Percentiles rank a stretch among this genome's conserved stretches.
Conservation (phyloP, 2,329 filamentous ascomycete genomes). For the Fusarium sp. region DNA sequence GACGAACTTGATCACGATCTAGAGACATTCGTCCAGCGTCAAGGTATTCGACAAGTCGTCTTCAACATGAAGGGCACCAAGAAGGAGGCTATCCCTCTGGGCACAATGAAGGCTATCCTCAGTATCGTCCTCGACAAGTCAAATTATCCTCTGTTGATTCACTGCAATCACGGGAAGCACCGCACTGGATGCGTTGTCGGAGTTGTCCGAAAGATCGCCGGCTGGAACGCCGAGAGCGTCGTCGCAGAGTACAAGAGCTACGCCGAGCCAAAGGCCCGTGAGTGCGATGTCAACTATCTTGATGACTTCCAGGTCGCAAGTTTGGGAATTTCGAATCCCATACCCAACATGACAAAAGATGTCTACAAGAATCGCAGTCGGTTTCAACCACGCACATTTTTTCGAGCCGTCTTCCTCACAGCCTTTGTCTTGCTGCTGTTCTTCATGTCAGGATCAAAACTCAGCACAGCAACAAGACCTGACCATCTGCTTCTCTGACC, state of each 20-base stretch:
- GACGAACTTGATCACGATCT: conserved; percentile 63
- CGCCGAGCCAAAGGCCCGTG: conserved; percentile 66
- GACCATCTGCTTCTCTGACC: conserved; percentile 23
- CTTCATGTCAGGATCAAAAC: conserved; percentile 49
- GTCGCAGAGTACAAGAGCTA: conserved; percentile 78
- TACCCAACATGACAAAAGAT: not conserved
- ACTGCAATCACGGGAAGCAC: conserved; percentile 96
- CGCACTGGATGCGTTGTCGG: conserved; percentile 90
- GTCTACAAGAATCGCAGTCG: conserved; percentile 26
- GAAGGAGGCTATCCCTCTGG: conserved; percentile 72
- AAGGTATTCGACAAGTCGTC: conserved; percentile 75
- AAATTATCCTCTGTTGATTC: conserved; percentile 84
- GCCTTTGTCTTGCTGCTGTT: conserved; percentile 54
- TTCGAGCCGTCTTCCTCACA: conserved; percentile 54
- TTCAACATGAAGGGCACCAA: conserved; percentile 91
- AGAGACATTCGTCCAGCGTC: conserved; percentile 67
- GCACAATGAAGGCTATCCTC: conserved; percentile 75
- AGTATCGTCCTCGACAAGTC: conserved; percentile 72
- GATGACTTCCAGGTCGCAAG: conserved; percentile 56
- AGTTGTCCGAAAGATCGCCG: conserved; percentile 75
- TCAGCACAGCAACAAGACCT: conserved; percentile 30
- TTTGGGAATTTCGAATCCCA: conserved; percentile 36
- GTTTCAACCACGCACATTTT: conserved; percentile 49
- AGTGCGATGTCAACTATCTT: conserved; percentile 68
- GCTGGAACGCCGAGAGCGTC: conserved; percentile 69